Percentiles rank a stretch among this genome's conserved stretches.
Evolutionary conservation across 1,284 basidiomycete species (phyloP).

Genomic region (Garcileccinum viscosum): DNA sequence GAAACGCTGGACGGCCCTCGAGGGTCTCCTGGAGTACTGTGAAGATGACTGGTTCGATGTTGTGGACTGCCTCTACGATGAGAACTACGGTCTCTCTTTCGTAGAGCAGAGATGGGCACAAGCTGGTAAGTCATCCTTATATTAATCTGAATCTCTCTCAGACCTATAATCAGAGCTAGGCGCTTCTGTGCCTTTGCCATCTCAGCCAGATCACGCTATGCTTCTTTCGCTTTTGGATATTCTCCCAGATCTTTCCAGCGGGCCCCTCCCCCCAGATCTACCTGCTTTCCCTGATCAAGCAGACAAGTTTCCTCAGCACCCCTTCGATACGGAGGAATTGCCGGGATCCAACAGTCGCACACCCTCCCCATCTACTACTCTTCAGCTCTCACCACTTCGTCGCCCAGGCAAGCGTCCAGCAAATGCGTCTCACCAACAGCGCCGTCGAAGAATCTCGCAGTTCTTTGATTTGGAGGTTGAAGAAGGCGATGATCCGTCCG

Average conservation of each 20-base stretch:
- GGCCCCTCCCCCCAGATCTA: neutral
- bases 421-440: neutral
- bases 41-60: neutral
- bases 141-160: neutral
- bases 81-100: neutral
- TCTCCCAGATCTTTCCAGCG: neutral
- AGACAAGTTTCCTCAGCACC: neutral
- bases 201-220: too few species aligned
- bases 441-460: neutral
- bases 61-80: neutral
- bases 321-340: neutral
- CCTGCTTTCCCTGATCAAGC: neutral
- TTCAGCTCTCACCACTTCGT: neutral
- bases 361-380: neutral
- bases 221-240: too few species aligned
- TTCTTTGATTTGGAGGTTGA: neutral
- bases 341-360: neutral
- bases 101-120: neutral
- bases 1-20: neutral
- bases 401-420: neutral
- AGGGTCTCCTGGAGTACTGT: neutral
- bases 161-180: neutral
- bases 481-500: neutral
- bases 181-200: too few species aligned
- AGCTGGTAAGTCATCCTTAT: neutral